Evolutionary conservation across 805 yeast genomes (phyloP).

Genomic region (Metschnikowia cubensis): DNA sequence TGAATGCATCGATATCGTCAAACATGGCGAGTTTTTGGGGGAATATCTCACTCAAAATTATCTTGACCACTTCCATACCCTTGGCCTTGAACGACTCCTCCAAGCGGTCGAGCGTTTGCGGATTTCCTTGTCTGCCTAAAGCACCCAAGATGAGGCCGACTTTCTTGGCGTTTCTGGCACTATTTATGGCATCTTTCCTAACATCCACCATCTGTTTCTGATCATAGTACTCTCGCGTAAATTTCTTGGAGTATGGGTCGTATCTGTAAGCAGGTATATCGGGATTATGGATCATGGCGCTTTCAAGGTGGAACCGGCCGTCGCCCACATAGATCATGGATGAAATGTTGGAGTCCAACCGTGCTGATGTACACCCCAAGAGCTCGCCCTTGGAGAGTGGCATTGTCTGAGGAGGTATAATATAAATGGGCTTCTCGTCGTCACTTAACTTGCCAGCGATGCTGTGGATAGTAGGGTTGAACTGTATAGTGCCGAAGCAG

Average conservation of each 20-base stretch:
- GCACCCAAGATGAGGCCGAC: slow-evolving; percentile 90
- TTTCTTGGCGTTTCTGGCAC: slow-evolving; percentile 56
- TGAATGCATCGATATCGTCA: slow-evolving; percentile 89
- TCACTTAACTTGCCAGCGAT: slow-evolving; percentile 56
- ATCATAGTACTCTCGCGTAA: slow-evolving; percentile 84
- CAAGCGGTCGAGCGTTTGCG: slow-evolving; percentile 65
- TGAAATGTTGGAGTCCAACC: slow-evolving; percentile 57
- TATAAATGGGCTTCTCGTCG: slow-evolving; percentile 50
- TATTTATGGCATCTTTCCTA: slow-evolving; percentile 66
- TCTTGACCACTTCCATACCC: slow-evolving; percentile 72
- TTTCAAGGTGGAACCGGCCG: slow-evolving; percentile 92
- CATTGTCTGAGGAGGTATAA: slow-evolving; percentile 83
- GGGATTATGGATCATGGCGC: slow-evolving; percentile 97
- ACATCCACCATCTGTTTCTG: slow-evolving; percentile 76
- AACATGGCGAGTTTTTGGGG: slow-evolving; percentile 90
- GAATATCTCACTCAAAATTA: slow-evolving; percentile 86
- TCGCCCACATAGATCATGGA: slow-evolving; percentile 94
- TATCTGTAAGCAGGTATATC: slow-evolving; percentile 86
- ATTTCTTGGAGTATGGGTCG: slow-evolving; percentile 90
- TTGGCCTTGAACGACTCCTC: slow-evolving; percentile 48
- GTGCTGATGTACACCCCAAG: slow-evolving; percentile 90
- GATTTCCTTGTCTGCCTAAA: slow-evolving; percentile 91
- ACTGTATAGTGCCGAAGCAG: slow-evolving; percentile 92
- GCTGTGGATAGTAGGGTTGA: slow-evolving; percentile 89
- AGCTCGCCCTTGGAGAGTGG: slow-evolving; percentile 96